Base-by-base conservation (phyloP, 108 stramenopile species). In the Asterionellopsis glacialis region DNA sequence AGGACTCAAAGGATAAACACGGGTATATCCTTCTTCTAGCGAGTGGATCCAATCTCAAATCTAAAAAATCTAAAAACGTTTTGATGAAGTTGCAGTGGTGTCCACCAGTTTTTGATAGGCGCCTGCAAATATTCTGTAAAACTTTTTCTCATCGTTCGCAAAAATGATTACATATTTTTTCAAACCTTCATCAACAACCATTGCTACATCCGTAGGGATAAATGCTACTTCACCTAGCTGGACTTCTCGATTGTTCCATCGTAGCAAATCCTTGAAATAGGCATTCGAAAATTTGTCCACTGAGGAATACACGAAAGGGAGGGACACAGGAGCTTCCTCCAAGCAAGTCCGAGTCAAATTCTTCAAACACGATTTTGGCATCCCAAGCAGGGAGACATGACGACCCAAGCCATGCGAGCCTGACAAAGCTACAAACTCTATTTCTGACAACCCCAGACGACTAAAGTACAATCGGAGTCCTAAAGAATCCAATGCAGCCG, bases 401-500 rank as follows among this genome's bases (percentile, higher is more conserved):
- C 83, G 73, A 10, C 83, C 83, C 21, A 84, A 55, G 51, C 76
- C 77, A 72, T 84, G 83, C 6, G 68, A 55, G 18, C 83, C 83
- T 43, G 68, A 67, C 21, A 85, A 54, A 0, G 80, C 80, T 3
- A 81, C 77, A 25, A 72, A 70, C 57, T 84, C 77, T 27, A 45
- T 24, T 24, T 84, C 83, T 40, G 80, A 67, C 38, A 84, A 66
- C 11, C 72, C 72, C 33, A 79, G 51, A 19, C 63, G 59, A 6
- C 77, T 68, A 70, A 85, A 85, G 45, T 81, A 84, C 45, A 78
- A 55, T 28, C 83, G 73, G 40, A 84, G 54, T 41, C 83, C 80
- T 62, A 67, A 68, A 23, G 77, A 76, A 51, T 81, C 80, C 55
- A 85, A 50, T 43, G 58, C 77, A 28, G 77, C 75, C 41, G 73